phyloP scores from a whole-genome alignment of 2,329 filamentous ascomycete species.

The Paecilomyces dactylethromorphus region DNA sequence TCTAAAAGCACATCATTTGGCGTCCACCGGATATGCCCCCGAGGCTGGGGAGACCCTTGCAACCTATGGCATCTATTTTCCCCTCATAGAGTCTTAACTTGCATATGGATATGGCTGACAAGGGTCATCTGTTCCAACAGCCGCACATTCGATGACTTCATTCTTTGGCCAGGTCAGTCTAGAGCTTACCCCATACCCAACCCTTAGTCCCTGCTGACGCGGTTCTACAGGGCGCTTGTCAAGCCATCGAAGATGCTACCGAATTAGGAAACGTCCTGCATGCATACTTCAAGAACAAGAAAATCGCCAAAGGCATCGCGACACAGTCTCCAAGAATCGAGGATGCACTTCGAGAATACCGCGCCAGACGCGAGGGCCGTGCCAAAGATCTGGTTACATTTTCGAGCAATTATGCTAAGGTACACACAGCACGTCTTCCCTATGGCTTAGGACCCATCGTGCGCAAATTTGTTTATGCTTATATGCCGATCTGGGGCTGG shows the following conservation, averaged over 20 bases:
- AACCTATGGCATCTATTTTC: background rate
- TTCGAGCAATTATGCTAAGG: background rate
- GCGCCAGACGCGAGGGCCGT: background rate
- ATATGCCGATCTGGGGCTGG: background rate
- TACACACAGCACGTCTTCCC: background rate
- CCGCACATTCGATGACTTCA: background rate
- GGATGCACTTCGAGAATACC: background rate
- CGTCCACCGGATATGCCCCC: background rate
- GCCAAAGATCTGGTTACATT: background rate
- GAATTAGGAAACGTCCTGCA: background rate
- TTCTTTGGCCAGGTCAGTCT: background rate
- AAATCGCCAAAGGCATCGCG: background rate
- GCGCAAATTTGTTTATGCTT: background rate
- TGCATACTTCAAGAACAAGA: background rate
- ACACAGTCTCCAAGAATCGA: background rate
- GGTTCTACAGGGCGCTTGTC: background rate
- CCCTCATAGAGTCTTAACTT: background rate
- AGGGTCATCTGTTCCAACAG: background rate
- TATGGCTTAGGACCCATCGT: background rate
- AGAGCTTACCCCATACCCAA: background rate
- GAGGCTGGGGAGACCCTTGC: background rate
- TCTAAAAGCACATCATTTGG: background rate
- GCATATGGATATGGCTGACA: background rate
- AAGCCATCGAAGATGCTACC: background rate
- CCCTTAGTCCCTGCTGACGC: background rate